Conservation (phyloP, 225 moss, liverwort and hornwort species). For the Physcomitrium patens region DNA sequence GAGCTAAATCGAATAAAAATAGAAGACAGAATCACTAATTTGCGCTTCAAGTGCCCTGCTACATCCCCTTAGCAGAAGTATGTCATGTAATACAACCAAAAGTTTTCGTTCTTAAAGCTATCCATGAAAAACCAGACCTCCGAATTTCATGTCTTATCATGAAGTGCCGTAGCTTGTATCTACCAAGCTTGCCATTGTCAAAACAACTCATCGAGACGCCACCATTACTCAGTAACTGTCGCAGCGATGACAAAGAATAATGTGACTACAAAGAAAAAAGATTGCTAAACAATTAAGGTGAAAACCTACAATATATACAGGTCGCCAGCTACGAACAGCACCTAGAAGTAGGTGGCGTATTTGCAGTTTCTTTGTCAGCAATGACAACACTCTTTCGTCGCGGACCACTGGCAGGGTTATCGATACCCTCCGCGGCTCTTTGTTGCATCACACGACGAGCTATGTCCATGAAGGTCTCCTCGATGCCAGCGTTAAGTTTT, state of each 20-base stretch:
- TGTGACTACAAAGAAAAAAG: constrained; percentile 10
- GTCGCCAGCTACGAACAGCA: constrained; percentile 67
- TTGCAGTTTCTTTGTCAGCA: constrained; percentile 61
- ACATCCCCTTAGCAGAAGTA: not conserved
- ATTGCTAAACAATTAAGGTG: constrained; percentile 11
- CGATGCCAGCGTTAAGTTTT: constrained; percentile 83
- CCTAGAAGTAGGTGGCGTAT: constrained; percentile 74
- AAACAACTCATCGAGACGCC: constrained; percentile 1
- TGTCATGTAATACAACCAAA: too few species aligned
- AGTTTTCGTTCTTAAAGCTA: not conserved
- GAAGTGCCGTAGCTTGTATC: constrained; percentile 22
- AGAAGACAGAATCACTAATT: constrained; percentile 12
- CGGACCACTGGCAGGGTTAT: constrained; percentile 40
- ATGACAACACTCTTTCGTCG: constrained; percentile 79
- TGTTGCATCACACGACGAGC: constrained; percentile 76
- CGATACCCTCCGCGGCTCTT: constrained; percentile 44
- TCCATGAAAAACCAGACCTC: constrained; percentile 18
- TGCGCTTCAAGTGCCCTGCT: constrained; percentile 21
- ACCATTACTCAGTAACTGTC: constrained; percentile 5
- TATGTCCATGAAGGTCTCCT: constrained; percentile 78
- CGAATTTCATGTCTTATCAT: not conserved
- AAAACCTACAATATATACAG: constrained; percentile 43
- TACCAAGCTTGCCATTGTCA: constrained; percentile 10
- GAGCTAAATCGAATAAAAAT: constrained; percentile 31
- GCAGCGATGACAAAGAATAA: constrained; percentile 17